Conservation (phyloP, 306 rosid species). For the Lathyrus tuberosus region DNA sequence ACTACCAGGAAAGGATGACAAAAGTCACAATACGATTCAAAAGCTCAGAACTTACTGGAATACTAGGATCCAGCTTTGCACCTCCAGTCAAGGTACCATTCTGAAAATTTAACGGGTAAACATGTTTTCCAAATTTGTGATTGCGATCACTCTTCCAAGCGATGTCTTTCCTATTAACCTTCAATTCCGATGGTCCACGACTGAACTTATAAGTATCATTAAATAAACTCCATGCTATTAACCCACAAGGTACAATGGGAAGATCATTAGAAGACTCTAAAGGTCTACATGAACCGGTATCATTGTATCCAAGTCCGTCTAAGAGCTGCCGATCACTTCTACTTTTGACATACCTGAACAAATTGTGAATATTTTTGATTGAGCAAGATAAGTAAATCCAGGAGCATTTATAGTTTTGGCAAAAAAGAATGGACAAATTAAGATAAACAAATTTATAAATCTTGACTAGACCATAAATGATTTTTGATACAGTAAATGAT, state of each 20-base stretch:
- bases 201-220: slow-evolving; percentile 73
- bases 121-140: slow-evolving; percentile 85
- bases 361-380: slow-evolving; percentile 32
- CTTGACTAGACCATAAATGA: slow-evolving; percentile 9
- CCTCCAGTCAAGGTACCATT: slow-evolving; percentile 90
- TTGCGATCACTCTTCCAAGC: slow-evolving; percentile 96
- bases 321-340: slow-evolving; percentile 83
- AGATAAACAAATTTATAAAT: slow-evolving; percentile 3
- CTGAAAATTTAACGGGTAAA: slow-evolving; percentile 93
- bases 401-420: background rate
- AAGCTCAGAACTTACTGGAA: slow-evolving; percentile 70
- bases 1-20: slow-evolving; percentile 11
- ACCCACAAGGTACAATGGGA: slow-evolving; percentile 90
- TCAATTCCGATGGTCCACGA: slow-evolving; percentile 70
- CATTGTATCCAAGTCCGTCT: slow-evolving; percentile 69
- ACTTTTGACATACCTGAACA: slow-evolving; percentile 87
- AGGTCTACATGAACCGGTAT: slow-evolving; percentile 75
- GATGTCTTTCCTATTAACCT: slow-evolving; percentile 79
- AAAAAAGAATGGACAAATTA: slow-evolving; percentile 10
- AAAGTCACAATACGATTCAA: slow-evolving; percentile 15
- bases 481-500: background rate
- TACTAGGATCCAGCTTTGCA: slow-evolving; percentile 67
- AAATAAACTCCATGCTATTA: slow-evolving; percentile 96
- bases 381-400: slow-evolving; percentile 30
- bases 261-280: slow-evolving; percentile 57